phyloP scores from a whole-genome alignment of 1,284 basidiomycete genomes.

The Sparassis latifolia region DNA sequence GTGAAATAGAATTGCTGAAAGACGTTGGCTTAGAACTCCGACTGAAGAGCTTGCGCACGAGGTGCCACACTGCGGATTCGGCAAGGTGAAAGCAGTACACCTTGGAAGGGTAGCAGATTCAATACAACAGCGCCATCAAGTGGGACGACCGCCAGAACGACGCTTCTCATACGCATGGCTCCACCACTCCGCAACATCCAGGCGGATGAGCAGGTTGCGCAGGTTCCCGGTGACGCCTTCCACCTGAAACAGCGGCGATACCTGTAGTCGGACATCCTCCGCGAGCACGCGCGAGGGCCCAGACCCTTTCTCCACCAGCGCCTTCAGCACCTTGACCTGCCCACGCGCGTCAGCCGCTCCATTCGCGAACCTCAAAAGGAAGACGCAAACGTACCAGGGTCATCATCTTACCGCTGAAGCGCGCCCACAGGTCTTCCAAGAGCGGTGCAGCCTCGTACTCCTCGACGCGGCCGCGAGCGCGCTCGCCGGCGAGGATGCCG shows the following conservation, averaged over 20 bases:
- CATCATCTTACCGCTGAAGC: conserved; percentile 44
- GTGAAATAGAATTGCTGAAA: no score
- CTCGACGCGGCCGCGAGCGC: conserved; percentile 43
- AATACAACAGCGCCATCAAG: no score
- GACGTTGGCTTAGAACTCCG: no score
- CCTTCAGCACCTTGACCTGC: conserved; percentile 28
- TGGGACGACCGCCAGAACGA: no score
- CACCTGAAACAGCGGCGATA: conserved; percentile 15
- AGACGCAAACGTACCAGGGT: conserved; percentile 17
- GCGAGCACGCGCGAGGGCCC: conserved; percentile 19
- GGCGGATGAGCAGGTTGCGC: conserved; percentile 19
- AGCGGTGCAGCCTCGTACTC: conserved; percentile 54
- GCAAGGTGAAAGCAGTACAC: no score
- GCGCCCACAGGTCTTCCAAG: conserved; percentile 46
- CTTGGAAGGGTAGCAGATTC: no score
- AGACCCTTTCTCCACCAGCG: conserved; percentile 25
- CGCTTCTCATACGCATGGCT: conserved; percentile 3
- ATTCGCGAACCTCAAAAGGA: background rate
- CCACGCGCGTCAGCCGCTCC: background rate
- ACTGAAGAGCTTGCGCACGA: no score
- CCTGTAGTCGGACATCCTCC: conserved; percentile 21
- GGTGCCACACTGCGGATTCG: no score
- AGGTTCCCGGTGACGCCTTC: conserved; percentile 26
- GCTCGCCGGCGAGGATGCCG: conserved; percentile 59
- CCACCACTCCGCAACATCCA: conserved; percentile 24